These are phyloP conservation scores for Auriscalpium vulgare DNA, from an alignment of 768 basidiomycete genomes.

Conservation along the genomic window DNA sequence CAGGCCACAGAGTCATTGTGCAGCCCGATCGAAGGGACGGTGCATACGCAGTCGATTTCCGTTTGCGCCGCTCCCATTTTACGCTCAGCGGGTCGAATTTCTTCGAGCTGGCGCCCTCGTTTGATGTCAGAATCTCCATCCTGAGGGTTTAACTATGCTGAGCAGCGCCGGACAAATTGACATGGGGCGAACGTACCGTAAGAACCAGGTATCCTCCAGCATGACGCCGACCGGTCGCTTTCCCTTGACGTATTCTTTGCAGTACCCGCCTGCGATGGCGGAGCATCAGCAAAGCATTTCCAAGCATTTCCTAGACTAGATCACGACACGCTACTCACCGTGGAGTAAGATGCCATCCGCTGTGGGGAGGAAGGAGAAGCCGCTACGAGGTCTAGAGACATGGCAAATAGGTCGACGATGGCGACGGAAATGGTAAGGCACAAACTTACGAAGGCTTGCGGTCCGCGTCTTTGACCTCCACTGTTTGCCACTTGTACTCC, in stretches of 20 bases:
- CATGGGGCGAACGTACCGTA: constrained; percentile 42
- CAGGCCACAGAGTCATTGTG: constrained; percentile 77
- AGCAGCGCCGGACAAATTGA: not conserved
- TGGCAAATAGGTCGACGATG: not conserved
- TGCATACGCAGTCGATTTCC: constrained; percentile 58
- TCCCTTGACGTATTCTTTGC: constrained; percentile 82
- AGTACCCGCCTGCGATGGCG: constrained; percentile 65
- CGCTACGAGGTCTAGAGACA: constrained; percentile 56
- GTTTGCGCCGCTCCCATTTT: constrained; percentile 85
- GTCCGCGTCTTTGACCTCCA: constrained; percentile 63
- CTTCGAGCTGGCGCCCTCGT: constrained; percentile 19
- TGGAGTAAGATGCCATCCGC: constrained; percentile 75
- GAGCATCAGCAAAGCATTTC: not conserved
- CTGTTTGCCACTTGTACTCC: constrained; percentile 78
- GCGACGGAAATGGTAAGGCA: not conserved
- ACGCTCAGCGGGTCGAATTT: constrained; percentile 40
- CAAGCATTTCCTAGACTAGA: too few relatives aligned
- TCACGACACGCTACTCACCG: too few relatives aligned
- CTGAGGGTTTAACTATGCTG: constrained; percentile 12
- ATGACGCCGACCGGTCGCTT: constrained; percentile 82
- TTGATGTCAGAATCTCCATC: constrained; percentile 20
- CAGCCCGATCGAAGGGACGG: constrained; percentile 72
- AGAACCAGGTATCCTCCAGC: constrained; percentile 85
- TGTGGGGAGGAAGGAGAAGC: constrained; percentile 77
- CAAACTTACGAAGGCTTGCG: constrained; percentile 59